These are phyloP conservation scores for Penicillium pancosmium DNA, from an alignment of 495 filamentous ascomycete genomes.

Conservation along the genomic window DNA sequence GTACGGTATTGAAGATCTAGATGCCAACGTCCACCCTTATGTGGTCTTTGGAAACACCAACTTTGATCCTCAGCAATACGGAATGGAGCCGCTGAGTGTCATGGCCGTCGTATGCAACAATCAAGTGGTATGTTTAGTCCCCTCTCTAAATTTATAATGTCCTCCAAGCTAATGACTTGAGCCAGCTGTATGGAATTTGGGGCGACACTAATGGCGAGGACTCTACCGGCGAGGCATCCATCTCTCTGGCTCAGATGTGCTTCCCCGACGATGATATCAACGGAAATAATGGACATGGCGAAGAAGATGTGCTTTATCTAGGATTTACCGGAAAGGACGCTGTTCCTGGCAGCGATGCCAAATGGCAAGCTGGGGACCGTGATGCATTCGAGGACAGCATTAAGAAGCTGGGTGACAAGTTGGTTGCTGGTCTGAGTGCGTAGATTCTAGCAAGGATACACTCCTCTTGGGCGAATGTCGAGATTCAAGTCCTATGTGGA, in stretches of 20 bases:
- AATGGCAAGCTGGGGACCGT: constrained; percentile 49
- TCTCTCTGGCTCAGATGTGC: constrained; percentile 61
- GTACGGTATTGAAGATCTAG: constrained; percentile 56
- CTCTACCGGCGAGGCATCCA: constrained; percentile 58
- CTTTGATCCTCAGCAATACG: constrained; percentile 54
- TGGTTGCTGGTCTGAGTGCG: constrained; percentile 26
- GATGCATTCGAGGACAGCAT: constrained; percentile 55
- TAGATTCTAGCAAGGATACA: neutral
- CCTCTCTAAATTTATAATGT: neutral
- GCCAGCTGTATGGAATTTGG: constrained; percentile 66
- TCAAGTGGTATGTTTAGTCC: constrained; percentile 45
- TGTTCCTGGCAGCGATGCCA: constrained; percentile 50
- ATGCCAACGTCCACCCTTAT: constrained; percentile 64
- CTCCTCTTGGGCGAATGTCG: no score
- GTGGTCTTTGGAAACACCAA: constrained; percentile 67
- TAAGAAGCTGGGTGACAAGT: constrained; percentile 45
- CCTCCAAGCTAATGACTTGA: neutral
- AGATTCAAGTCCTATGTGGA: no score
- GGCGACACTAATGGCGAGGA: constrained; percentile 63
- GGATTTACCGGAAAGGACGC: constrained; percentile 54
- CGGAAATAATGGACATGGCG: constrained; percentile 54
- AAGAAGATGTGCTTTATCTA: constrained; percentile 56
- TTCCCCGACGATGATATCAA: constrained; percentile 46
- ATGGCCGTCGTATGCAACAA: constrained; percentile 65
- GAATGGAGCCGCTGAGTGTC: constrained; percentile 61